A percentile compares a stretch with the other conserved stretches of the same genome.
Conservation (phyloP, 1,284 basidiomycete genomes). For the Retiboletus flavoniger region DNA sequence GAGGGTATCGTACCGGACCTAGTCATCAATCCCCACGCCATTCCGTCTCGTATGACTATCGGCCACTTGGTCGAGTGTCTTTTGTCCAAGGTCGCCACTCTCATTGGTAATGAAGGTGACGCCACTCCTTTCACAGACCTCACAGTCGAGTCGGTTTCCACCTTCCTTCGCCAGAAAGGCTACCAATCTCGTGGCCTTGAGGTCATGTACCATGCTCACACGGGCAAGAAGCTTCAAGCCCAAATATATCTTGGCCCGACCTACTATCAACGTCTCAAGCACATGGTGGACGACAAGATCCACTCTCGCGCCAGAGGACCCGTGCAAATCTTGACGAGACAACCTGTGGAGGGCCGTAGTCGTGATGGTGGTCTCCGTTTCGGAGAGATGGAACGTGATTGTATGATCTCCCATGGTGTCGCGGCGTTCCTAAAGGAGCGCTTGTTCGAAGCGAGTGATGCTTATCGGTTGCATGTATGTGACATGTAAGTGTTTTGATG, state of each 20-base stretch:
- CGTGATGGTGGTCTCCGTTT: conserved; percentile 98
- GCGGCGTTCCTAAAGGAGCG: conserved; percentile 97
- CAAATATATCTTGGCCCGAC: conserved; percentile 99
- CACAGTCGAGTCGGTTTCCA: conserved; percentile 93
- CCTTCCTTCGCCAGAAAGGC: conserved; percentile 77
- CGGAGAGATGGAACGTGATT: conserved; percentile 99
- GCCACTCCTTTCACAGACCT: conserved; percentile 98
- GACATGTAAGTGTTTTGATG: conserved; percentile 70
- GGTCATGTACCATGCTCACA: conserved; percentile 99
- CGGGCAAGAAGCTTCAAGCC: conserved; percentile 94
- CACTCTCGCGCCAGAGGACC: conserved; percentile 97
- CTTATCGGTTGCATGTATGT: conserved; percentile 94
- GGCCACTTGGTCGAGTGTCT: conserved; percentile 99
- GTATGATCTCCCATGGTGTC: conserved; percentile 99
- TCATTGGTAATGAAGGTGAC: conserved; percentile 96
- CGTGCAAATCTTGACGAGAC: conserved; percentile 95
- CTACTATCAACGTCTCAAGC: conserved; percentile 98
- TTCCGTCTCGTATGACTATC: conserved; percentile 99
- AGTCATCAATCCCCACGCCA: conserved; percentile 99
- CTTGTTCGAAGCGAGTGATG: conserved; percentile 90
- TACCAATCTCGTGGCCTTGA: conserved; percentile 97
- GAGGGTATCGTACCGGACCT: conserved; percentile 97
- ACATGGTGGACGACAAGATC: conserved; percentile 99
- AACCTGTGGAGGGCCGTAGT: conserved; percentile 99
- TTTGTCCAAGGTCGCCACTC: conserved; percentile 92